Conservation (phyloP, 2,329 filamentous ascomycete genomes). For the Trichoderma sp. region DNA sequence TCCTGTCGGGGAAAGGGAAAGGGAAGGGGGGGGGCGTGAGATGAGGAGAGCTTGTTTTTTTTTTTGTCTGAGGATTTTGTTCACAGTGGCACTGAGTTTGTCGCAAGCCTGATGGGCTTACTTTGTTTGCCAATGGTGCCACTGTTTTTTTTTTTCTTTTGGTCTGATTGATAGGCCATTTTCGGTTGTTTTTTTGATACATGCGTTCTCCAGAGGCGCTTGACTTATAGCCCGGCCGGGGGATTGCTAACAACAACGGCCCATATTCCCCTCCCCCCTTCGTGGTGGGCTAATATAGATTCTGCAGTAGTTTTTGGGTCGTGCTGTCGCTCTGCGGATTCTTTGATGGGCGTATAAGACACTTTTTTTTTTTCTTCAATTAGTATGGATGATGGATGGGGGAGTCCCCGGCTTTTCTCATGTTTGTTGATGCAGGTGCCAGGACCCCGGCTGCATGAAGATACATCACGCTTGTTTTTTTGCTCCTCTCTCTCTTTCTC, state of each 20-base stretch:
- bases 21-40: constrained; percentile 2
- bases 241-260: background rate
- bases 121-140: background rate
- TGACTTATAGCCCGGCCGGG: background rate
- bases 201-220: background rate
- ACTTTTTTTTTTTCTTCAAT: background rate
- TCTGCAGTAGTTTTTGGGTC: background rate
- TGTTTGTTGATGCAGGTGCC: background rate
- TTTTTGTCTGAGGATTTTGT: background rate
- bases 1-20: no score
- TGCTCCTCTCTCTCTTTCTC: background rate
- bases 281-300: background rate
- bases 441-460: background rate
- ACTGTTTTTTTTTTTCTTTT: no score
- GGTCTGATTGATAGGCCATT: background rate
- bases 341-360: background rate
- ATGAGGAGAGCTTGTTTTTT: background rate
- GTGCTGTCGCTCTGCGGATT: background rate
- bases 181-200: background rate
- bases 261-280: background rate
- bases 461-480: background rate
- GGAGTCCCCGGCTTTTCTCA: background rate
- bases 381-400: background rate
- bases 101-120: background rate
- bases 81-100: background rate